Conservation (phyloP, 768 basidiomycete genomes). For the Lentinus brumalis region DNA sequence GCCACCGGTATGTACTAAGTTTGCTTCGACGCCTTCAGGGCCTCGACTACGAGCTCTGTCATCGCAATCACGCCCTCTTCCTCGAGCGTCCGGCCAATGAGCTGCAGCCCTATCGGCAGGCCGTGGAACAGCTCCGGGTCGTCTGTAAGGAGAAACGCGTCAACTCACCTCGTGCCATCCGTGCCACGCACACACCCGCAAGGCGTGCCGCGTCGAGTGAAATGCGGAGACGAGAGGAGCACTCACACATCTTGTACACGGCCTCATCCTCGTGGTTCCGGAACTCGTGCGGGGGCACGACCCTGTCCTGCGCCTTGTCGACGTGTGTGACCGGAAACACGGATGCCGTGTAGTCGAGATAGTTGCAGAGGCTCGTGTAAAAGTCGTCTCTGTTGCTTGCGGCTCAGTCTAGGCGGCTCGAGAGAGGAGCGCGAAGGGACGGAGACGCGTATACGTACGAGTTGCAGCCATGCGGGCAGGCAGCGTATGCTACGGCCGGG, state of each 20-base stretch:
- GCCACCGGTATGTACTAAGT: too few species aligned
- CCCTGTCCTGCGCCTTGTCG: slow-evolving; percentile 42
- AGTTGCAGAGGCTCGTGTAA: slow-evolving; percentile 51
- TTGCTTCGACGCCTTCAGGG: slow-evolving; percentile 30
- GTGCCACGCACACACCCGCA: neutral
- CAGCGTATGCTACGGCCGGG: slow-evolving; percentile 44
- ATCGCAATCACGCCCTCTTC: slow-evolving; percentile 56
- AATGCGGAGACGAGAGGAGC: neutral
- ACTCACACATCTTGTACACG: slow-evolving; percentile 48
- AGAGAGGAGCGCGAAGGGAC: neutral
- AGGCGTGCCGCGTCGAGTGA: neutral
- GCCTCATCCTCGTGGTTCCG: slow-evolving; percentile 44
- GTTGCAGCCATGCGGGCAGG: slow-evolving; percentile 48
- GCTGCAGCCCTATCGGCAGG: slow-evolving; percentile 51
- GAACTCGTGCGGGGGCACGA: slow-evolving; percentile 40
- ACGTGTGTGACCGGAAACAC: slow-evolving; percentile 53
- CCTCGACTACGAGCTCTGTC: slow-evolving; percentile 45
- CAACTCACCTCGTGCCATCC: too few species aligned
- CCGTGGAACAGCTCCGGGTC: slow-evolving; percentile 47
- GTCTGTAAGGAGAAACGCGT: slow-evolving; percentile 30
- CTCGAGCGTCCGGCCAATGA: slow-evolving; percentile 49
- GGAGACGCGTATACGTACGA: slow-evolving; percentile 30
- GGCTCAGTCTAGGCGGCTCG: slow-evolving; percentile 19
- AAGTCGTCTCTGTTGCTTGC: slow-evolving; percentile 34
- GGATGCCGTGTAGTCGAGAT: slow-evolving; percentile 45